Evolutionary conservation across 129 eudicot species (phyloP).

Genomic region (Silybum marianum): DNA sequence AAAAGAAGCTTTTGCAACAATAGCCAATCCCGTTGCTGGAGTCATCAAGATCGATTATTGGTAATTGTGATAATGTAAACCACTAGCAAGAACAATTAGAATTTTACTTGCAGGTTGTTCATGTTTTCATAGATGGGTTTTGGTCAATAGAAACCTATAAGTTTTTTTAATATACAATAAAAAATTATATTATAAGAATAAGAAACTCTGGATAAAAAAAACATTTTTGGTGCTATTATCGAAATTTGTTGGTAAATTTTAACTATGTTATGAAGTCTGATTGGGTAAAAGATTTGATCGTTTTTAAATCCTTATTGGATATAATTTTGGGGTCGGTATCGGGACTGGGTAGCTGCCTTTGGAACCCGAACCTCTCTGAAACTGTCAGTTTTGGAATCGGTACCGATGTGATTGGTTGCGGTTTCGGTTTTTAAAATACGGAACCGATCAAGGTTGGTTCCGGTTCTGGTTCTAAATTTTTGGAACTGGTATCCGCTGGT

Average conservation of each 20-base stretch:
- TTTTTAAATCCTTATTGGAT: background rate
- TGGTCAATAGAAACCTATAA: background rate
- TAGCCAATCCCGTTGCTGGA: conserved; percentile 52
- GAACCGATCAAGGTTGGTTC: no score
- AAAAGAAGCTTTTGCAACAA: conserved; percentile 47
- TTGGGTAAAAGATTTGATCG: background rate
- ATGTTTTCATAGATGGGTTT: background rate
- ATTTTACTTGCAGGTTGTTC: background rate
- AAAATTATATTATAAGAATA: background rate
- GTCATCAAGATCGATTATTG: conserved; percentile 40
- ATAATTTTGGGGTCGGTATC: no score
- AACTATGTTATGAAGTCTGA: background rate
- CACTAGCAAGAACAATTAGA: background rate
- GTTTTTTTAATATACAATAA: background rate
- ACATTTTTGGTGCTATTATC: background rate
- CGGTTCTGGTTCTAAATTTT: no score
- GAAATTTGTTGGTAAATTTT: background rate
- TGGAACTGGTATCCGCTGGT: no score
- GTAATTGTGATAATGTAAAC: background rate
- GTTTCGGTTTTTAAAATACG: no score
- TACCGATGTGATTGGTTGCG: no score
- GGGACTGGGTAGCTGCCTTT: no score
- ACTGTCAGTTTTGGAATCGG: no score
- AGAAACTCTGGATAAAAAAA: background rate
- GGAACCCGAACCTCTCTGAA: no score